These are phyloP conservation scores for Thalia dealbata DNA, from an alignment of 176 grass and related monocot genomes.

Conservation along the genomic window DNA sequence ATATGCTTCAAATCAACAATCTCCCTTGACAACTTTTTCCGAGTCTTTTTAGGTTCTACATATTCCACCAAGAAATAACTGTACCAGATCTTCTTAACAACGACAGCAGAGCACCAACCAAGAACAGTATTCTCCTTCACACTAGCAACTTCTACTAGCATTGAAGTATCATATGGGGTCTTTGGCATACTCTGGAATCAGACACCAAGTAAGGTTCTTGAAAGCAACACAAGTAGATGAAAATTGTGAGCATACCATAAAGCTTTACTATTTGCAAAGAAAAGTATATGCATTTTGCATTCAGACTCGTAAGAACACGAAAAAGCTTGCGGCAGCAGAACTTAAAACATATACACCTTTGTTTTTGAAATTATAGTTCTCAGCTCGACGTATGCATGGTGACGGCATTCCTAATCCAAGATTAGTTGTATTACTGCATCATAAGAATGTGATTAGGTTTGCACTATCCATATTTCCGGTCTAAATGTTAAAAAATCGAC, in stretches of 20 bases:
- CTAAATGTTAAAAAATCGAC: background rate
- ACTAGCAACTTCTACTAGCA: constrained; percentile 13
- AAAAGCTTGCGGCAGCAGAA: too few species aligned
- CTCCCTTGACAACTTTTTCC: constrained; percentile 20
- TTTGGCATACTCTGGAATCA: background rate
- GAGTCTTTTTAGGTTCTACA: constrained; percentile 14
- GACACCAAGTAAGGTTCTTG: background rate
- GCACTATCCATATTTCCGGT: background rate
- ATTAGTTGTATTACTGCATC: background rate
- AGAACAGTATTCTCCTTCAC: background rate
- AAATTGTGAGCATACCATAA: background rate
- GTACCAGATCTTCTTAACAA: constrained; percentile 42
- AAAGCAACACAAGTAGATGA: background rate
- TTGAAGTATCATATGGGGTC: background rate
- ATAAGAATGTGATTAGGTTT: background rate
- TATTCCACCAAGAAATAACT: constrained; percentile 52
- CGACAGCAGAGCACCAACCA: background rate
- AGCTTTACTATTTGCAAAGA: background rate
- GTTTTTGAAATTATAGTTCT: background rate
- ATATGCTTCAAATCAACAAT: constrained; percentile 49
- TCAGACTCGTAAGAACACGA: too few species aligned
- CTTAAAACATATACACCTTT: background rate
- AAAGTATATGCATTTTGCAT: background rate
- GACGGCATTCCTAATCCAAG: background rate
- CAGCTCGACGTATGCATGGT: background rate